phyloP scores from a whole-genome alignment of 2,329 filamentous ascomycete genomes.

The Cordyceps farinosa region DNA sequence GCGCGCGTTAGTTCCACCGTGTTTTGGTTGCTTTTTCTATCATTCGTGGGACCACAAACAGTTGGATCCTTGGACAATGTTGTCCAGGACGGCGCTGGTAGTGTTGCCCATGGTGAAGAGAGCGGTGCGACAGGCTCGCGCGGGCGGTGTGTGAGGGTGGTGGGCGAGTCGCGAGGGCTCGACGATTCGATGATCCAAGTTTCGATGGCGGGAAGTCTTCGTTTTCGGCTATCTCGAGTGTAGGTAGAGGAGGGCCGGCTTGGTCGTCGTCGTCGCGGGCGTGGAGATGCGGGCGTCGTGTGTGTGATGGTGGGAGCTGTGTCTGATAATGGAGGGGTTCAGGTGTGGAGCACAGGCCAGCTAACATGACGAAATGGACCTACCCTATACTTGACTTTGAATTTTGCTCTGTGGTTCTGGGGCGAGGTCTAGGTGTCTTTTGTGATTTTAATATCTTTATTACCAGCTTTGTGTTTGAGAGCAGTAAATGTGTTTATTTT shows the following conservation, averaged over 20 bases:
- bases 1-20: neutral
- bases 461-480: no score
- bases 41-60: slow-evolving; percentile 53
- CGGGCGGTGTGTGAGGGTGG: neutral
- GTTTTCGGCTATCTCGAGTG: neutral
- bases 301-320: neutral
- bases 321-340: slow-evolving; percentile 13
- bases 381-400: slow-evolving; percentile 9
- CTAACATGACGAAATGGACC: neutral
- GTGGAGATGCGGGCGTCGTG: slow-evolving; percentile 7
- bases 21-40: neutral
- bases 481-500: no score
- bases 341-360: slow-evolving; percentile 2
- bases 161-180: neutral
- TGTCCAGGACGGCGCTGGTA: slow-evolving; percentile 77
- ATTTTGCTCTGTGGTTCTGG: neutral
- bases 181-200: neutral
- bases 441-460: no score
- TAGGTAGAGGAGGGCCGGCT: neutral
- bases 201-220: neutral
- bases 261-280: slow-evolving; percentile 1
- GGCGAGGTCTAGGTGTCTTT: no score
- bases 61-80: slow-evolving; percentile 94
- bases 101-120: slow-evolving; percentile 59
- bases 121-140: neutral